Evolutionary conservation across 805 yeast species (phyloP), one percentile per base, ranked within the genome.

Genomic region (Schizosaccharomyces cryophilus): DNA sequence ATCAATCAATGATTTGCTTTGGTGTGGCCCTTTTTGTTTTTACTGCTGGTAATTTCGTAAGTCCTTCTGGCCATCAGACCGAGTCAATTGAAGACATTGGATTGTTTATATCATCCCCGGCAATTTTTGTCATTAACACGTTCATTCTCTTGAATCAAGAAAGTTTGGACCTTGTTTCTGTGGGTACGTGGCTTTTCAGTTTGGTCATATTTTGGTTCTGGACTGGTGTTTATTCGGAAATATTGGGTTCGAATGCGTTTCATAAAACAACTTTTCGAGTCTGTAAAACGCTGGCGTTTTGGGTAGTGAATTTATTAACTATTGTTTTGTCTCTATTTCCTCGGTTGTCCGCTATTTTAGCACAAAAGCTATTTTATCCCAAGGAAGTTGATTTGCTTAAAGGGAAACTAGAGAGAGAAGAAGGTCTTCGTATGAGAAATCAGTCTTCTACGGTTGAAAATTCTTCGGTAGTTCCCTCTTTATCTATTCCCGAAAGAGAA

Each of bases 71-170:
- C 4, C 72, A 76, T 62, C 70, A 75, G 1, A 70, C 82, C 26
- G 83, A 83, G 67, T 86, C 82, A 66, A 73, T 90, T 54, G 84
- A 80, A 69, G 81, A 85, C 78, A 73, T 85, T 66, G 94, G 94
- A 66, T 75, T 79, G 19, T 74, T 78, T 63, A 80, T 78, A 45
- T 78, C 82, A 13, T 75, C 79, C 47, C 77, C 83, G 60, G 75
- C 85, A 9, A 84, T 83, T 60, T 70, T 81, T 30, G 74, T 85
- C 1, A 80, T 86, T 71, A 80, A 86, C 71, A 63, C 80, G 19
- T 84, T 80, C 69, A 82, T 86, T 38, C 66, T 85, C 66, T 69
- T 82, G 63, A 83, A 81, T 66, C 89, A 84, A 71, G 76, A 75
- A 63, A 72, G 88, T 64, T 86, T 94, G 94, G 94, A 85, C 71